phyloP scores from a whole-genome alignment of 192 early-diverging fungal genomes.

The Geranomyces variabilis region DNA sequence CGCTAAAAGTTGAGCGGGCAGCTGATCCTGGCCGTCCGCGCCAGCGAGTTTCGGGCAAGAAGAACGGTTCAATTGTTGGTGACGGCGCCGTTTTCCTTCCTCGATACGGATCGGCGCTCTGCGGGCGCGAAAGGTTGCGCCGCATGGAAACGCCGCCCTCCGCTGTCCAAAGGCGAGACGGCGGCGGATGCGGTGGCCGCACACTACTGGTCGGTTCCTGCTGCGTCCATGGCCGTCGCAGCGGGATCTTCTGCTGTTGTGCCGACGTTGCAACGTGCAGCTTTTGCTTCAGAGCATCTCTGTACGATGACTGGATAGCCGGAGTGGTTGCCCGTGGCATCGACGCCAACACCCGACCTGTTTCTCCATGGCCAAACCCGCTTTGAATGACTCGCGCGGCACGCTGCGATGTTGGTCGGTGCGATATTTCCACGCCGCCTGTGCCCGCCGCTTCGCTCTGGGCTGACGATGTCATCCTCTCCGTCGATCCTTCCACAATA shows the following conservation, averaged over 20 bases:
- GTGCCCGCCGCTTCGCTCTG: not conserved
- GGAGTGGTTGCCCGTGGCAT: not conserved
- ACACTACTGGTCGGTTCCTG: not conserved
- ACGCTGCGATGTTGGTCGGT: not conserved
- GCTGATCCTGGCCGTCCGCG: not conserved
- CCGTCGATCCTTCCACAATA: not conserved
- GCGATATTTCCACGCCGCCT: not conserved
- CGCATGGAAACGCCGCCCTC: not conserved
- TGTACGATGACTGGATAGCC: not conserved
- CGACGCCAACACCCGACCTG: not conserved
- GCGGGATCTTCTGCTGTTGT: not conserved
- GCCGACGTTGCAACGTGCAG: not conserved
- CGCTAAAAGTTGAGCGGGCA: not conserved
- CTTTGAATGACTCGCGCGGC: not conserved
- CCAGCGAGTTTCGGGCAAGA: not conserved
- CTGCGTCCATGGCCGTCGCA: constrained; percentile 5
- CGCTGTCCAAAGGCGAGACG: not conserved
- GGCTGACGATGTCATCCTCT: not conserved
- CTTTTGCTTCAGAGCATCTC: not conserved
- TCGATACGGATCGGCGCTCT: not conserved
- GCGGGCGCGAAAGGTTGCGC: constrained; percentile 5
- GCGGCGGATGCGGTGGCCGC: not conserved
- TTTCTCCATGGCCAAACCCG: constrained; percentile 4
- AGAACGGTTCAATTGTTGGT: not conserved
- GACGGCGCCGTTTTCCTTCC: not conserved